A percentile compares a stretch with the other conserved stretches of the same genome.
Conservation (phyloP, 1,284 basidiomycete species). For the Ganoderma lingzhi region DNA sequence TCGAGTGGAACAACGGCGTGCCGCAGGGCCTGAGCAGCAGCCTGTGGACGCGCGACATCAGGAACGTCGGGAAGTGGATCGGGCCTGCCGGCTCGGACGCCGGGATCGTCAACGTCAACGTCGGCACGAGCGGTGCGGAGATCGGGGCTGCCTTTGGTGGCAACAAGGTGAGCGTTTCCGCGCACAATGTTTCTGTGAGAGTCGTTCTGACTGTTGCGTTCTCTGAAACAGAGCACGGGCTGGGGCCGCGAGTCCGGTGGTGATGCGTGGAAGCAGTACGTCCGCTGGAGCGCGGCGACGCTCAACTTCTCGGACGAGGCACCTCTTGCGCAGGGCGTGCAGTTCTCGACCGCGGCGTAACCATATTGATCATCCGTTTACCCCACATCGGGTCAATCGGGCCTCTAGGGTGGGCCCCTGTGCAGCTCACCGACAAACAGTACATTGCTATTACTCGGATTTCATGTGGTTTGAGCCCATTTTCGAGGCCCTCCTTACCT, state of each 20-base stretch:
- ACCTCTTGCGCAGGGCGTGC: conserved; percentile 92
- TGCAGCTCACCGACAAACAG: not conserved
- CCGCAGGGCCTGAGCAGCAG: conserved; percentile 92
- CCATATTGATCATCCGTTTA: not conserved
- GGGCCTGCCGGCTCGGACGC: conserved; percentile 88
- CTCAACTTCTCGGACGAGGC: conserved; percentile 92
- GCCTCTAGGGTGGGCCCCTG: not conserved
- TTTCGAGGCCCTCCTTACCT: not conserved
- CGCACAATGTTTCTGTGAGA: not conserved
- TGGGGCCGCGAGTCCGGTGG: conserved; percentile 98
- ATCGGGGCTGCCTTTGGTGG: conserved; percentile 94
- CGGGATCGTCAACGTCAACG: conserved; percentile 92
- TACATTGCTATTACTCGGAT: not conserved
- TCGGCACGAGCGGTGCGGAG: conserved; percentile 94
- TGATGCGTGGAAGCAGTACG: conserved; percentile 96
- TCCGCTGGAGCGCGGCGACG: conserved; percentile 90
- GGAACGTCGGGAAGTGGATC: conserved; percentile 89
- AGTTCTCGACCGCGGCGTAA: conserved; percentile 58
- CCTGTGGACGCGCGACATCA: conserved; percentile 88
- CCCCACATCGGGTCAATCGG: not conserved
- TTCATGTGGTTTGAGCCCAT: not conserved
- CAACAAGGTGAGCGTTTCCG: conserved; percentile 71
- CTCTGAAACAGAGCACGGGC: conserved; percentile 70
- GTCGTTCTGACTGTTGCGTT: not conserved
- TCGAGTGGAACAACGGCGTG: conserved; percentile 92